Base-by-base conservation (phyloP, 805 yeast species). In the Zygoascus ofunaensis region DNA sequence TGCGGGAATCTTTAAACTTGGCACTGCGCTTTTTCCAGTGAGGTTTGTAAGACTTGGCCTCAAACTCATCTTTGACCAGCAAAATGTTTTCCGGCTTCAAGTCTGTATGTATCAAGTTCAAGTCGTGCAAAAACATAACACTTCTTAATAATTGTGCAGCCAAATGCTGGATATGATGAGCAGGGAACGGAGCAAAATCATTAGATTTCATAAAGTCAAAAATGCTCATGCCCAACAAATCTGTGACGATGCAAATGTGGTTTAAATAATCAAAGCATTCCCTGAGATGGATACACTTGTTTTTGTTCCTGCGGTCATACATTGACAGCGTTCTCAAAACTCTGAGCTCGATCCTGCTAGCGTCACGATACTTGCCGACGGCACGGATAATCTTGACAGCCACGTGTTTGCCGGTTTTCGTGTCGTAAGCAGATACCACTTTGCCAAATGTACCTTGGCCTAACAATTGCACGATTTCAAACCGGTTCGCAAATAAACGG, bases 401-500 rank as follows among this genome's bases (percentile, higher is more conserved):
- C 37, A 87, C 92, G 47, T 71, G 70, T 43, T 72, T 69, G 23
- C 77, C 68, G 37, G 75, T 70, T 17, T 70, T 64, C 43, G 71
- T 68, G 59, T 92, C 97, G 52, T 71, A 72, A n/a, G 94, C 92
- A 46, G 81, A 79, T 34, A 83, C 81, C 4, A 87, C 96, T 57
- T 84, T 87, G 12, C 95, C 95, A 66, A 86, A 87, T 0, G 96
- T 87, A 12, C 96, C 96, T 56, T 87, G 95, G 32, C 96, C 96
- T 45, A 92, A 67, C 28, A 87, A 65, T 46, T 77, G 72, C 28
- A 74, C 63, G 10, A 89, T 81, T 17, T 72, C 65, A 61, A 82
- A 89, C 38, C 95, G 64, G 42, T 82, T 79, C n/a, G 94, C 67
- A 45, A 68, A 64, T 18, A 50, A 48, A 22, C 65, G 54, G 41